Conservation (phyloP, 371 early-diverging fungal genomes). For the Basidiobolus meristosporus region DNA sequence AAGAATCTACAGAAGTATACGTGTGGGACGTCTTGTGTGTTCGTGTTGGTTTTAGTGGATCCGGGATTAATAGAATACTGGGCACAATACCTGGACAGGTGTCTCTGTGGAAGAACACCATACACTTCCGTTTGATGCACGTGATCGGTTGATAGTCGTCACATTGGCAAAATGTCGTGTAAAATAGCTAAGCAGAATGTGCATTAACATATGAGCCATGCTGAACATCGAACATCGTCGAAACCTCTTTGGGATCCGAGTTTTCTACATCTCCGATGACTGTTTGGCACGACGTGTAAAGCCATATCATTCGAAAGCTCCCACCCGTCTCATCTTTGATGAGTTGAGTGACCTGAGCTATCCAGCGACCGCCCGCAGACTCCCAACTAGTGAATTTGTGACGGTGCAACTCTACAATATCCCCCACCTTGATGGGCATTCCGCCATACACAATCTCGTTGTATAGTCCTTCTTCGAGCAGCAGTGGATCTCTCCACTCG, state of each 20-base stretch:
- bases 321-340: background rate
- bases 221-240: background rate
- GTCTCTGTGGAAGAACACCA: too few relatives aligned
- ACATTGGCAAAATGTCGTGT: too few relatives aligned
- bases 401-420: constrained; percentile 3
- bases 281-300: constrained; percentile 4
- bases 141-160: too few relatives aligned
- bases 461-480: background rate
- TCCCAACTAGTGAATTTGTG: background rate
- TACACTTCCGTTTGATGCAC: too few relatives aligned
- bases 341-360: background rate
- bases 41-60: too few relatives aligned
- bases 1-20: too few relatives aligned
- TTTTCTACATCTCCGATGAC: constrained; percentile 3
- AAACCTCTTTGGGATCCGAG: background rate
- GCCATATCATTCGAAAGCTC: constrained; percentile 4
- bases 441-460: constrained; percentile 1
- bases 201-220: too few relatives aligned
- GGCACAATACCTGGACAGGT: too few relatives aligned
- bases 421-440: constrained; percentile 2
- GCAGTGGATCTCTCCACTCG: background rate
- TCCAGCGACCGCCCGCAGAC: background rate
- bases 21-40: too few relatives aligned
- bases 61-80: too few relatives aligned
- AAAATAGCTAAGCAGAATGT: too few relatives aligned